Percentiles rank a stretch among this genome's conserved stretches.
These are phyloP conservation scores for Ophiocordyceps camponoti-saundersi DNA, from an alignment of 2,329 filamentous ascomycete genomes.

Conservation along the genomic window DNA sequence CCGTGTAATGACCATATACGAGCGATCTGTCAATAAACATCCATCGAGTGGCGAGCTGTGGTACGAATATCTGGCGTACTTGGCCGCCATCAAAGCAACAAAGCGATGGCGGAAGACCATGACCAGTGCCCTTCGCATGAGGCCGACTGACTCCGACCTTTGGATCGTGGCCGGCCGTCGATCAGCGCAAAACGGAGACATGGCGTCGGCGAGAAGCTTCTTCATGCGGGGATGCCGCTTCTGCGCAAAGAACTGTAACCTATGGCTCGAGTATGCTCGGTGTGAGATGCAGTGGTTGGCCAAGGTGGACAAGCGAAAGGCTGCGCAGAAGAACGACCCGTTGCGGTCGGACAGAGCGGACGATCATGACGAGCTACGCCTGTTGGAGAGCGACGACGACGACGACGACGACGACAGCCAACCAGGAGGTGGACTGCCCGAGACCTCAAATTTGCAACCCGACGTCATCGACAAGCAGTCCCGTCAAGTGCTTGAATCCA, in stretches of 20 bases:
- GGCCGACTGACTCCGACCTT: slow-evolving; percentile 65
- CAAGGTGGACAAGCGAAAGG: slow-evolving; percentile 58
- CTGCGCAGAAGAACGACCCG: slow-evolving; percentile 26
- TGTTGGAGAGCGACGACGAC: slow-evolving; percentile 27
- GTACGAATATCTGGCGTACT: slow-evolving; percentile 80
- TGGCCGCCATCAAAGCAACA: slow-evolving; percentile 47
- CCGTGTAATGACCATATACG: slow-evolving; percentile 77
- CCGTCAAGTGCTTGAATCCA: slow-evolving; percentile 42
- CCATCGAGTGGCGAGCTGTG: slow-evolving; percentile 68
- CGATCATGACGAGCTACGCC: slow-evolving; percentile 28
- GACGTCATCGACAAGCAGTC: slow-evolving; percentile 29
- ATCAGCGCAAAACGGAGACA: slow-evolving; percentile 67
- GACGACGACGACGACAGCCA: slow-evolving; percentile 26
- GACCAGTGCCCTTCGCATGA: slow-evolving; percentile 61
- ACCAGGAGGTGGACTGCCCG: slow-evolving; percentile 21
- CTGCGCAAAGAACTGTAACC: slow-evolving; percentile 52
- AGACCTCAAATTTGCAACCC: slow-evolving; percentile 21
- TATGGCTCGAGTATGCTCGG: slow-evolving; percentile 85
- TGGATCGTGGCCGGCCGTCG: slow-evolving; percentile 77
- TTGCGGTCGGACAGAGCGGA: slow-evolving; percentile 29
- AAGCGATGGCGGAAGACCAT: slow-evolving; percentile 49
- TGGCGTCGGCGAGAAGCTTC: slow-evolving; percentile 66
- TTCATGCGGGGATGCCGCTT: slow-evolving; percentile 85
- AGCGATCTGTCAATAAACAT: slow-evolving; percentile 71
- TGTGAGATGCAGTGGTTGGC: slow-evolving; percentile 85